Percentiles rank a stretch among this genome's conserved stretches.
Evolutionary conservation across 768 basidiomycete genomes (phyloP).

Genomic region (Inosperma sp.): DNA sequence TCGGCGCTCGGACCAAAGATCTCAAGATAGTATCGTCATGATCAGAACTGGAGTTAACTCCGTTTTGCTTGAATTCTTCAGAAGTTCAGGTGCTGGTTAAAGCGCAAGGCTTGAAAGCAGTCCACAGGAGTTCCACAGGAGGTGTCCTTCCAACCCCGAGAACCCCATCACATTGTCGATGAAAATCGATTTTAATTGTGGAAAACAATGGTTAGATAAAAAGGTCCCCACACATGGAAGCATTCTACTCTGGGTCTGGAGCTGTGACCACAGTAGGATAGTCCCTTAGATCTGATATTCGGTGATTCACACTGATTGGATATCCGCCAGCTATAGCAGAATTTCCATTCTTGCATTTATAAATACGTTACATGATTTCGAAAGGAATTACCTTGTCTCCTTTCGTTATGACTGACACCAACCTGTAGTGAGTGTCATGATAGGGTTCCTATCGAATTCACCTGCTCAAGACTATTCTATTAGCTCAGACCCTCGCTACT

Average conservation of each 20-base stretch:
- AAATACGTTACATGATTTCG: constrained; percentile 45
- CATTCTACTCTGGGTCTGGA: constrained; percentile 26
- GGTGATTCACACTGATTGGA: constrained; percentile 51
- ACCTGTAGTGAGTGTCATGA: constrained; percentile 48
- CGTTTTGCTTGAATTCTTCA: no score
- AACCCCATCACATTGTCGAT: no score
- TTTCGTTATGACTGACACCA: constrained; percentile 48
- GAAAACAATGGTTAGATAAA: no score
- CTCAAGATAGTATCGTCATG: no score
- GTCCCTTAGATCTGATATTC: constrained; percentile 74
- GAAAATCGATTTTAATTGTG: no score
- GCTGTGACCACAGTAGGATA: constrained; percentile 42
- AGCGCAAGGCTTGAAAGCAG: no score
- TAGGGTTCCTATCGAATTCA: constrained; percentile 6
- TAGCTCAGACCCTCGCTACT: constrained; percentile 39
- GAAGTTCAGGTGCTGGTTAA: no score
- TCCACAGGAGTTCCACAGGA: no score
- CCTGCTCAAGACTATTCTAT: constrained; percentile 27
- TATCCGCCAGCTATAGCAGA: constrained; percentile 39
- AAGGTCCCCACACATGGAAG: constrained; percentile 41
- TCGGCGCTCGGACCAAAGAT: no score
- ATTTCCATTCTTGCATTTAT: constrained; percentile 45
- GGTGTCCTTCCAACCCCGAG: no score
- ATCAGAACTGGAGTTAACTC: no score
- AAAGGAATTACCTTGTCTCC: constrained; percentile 34